A percentile compares a stretch with the other conserved stretches of the same genome.
Evolutionary conservation across 441 rosid species (phyloP).

Genomic region (Corymbia calophylla): DNA sequence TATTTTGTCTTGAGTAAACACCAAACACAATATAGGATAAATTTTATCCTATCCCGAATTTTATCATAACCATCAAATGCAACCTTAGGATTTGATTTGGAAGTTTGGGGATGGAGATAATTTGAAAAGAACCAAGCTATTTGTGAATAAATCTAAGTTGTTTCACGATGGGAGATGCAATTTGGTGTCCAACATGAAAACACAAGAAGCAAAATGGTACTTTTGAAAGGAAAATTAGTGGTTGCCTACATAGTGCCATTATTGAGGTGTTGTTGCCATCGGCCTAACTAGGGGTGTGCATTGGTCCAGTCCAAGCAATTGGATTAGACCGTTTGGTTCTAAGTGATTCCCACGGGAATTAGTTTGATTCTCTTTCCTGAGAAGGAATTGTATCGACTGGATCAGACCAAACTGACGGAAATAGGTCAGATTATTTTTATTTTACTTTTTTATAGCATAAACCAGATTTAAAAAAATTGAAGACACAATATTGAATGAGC

Average conservation of each 20-base stretch:
- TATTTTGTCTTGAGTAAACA: too few relatives aligned
- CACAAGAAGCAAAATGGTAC: neutral
- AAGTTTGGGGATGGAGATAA: neutral
- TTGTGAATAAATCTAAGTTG: neutral
- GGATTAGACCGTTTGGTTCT: neutral
- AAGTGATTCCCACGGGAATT: too few relatives aligned
- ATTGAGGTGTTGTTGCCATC: rapidly evolving
- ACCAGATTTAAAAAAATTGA: too few relatives aligned
- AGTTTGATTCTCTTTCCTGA: neutral
- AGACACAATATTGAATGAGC: neutral
- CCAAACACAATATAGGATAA: too few relatives aligned
- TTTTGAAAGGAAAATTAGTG: neutral
- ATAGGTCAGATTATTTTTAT: too few relatives aligned
- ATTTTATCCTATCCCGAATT: too few relatives aligned
- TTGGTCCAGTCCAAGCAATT: neutral
- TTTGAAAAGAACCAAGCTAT: too few relatives aligned
- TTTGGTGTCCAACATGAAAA: neutral
- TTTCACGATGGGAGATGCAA: neutral
- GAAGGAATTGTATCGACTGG: neutral
- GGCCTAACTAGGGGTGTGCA: neutral
- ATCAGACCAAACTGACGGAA: rapidly evolving
- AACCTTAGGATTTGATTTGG: neutral
- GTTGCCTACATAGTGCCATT: neutral
- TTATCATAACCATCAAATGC: too few relatives aligned
- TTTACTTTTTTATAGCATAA: too few relatives aligned